A percentile compares a stretch with the other conserved stretches of the same genome.
These are phyloP conservation scores for Danielia reshetovae DNA, from an alignment of 805 yeast species.

Conservation along the genomic window DNA sequence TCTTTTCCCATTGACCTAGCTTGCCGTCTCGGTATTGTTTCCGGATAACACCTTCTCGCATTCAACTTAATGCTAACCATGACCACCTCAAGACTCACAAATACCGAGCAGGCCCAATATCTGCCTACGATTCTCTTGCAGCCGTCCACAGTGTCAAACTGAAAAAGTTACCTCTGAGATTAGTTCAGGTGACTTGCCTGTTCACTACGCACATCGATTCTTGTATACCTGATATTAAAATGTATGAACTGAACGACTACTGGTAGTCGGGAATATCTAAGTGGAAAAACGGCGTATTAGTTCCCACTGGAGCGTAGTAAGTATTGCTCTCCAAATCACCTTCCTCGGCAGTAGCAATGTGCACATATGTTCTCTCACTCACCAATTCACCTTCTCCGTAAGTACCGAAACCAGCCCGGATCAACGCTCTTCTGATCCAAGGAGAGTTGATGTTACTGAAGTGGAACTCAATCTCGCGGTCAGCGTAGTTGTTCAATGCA, in stretches of 20 bases:
- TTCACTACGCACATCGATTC: too few relatives aligned
- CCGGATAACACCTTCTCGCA: too few relatives aligned
- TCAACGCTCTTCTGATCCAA: conserved; percentile 78
- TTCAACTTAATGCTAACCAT: too few relatives aligned
- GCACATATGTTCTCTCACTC: conserved; percentile 38
- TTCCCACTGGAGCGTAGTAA: conserved; percentile 53
- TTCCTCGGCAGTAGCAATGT: conserved; percentile 29
- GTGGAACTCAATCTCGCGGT: conserved; percentile 83
- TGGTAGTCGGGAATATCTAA: conserved; percentile 64
- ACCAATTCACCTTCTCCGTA: conserved; percentile 39
- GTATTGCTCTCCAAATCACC: conserved; percentile 32
- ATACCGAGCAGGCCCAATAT: too few relatives aligned
- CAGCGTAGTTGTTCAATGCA: conserved; percentile 69
- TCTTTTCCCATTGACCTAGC: too few relatives aligned
- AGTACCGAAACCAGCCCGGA: conserved; percentile 75
- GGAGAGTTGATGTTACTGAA: conserved; percentile 81
- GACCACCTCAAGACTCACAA: too few relatives aligned
- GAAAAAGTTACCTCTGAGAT: too few relatives aligned
- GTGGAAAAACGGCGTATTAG: conserved; percentile 74
- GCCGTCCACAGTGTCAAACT: too few relatives aligned
- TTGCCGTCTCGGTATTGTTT: too few relatives aligned
- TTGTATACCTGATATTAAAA: background rate
- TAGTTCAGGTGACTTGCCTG: too few relatives aligned
- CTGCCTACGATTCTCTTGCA: too few relatives aligned
- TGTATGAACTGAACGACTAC: conserved; percentile 1